Base-by-base conservation (phyloP, 1,139 yeast genomes). In the Pichia sp. region DNA sequence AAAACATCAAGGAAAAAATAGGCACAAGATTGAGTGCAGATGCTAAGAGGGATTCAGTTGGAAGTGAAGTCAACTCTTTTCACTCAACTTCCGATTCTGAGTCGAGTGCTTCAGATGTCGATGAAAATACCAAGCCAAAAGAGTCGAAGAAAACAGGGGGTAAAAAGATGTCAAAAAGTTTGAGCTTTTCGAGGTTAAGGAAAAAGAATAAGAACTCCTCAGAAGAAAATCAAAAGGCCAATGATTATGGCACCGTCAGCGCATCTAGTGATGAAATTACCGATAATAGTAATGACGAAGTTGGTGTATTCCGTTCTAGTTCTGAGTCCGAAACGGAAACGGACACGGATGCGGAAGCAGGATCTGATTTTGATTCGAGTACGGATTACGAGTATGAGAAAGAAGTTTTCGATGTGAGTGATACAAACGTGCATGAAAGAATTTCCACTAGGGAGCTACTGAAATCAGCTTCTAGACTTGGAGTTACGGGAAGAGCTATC, bases 401-500 rank as follows among this genome's bases (percentile, higher is more conserved):
- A n/a, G 41, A 52, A 6, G 31, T 45, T 6, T 36, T 49, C 14
- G 31, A 31, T 12, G 10, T 31, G 8, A 24, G 24, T 7, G 30
- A 30, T 20, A 1, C n/a, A 2, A 38, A 8, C 7, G 10, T 3
- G 6, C 33, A 34, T 10, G 38, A 46, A n/a, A 31, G 31, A 14
- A n/a, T 44, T 2, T 47, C 49, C 5, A 17, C 44, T 1, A 29
- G 40, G 24, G 51, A 55, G 16, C 36, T 57, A 52, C 34, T 79
- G 3, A 73, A 67, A 47, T 68, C 77, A 67, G 76, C 77, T 4
- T 74, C 78, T 40, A 76, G 83, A 54, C 71, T 87, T 50, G 95
- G 95, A 0, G 77, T 82, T 1, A 79, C 84, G 0, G 96, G 95
- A 0, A 77, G 75, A 53, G 79, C 84, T 49, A 75, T 87, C 71